phyloP scores from a whole-genome alignment of 2,329 filamentous ascomycete species.

The Cladosporium sp. region DNA sequence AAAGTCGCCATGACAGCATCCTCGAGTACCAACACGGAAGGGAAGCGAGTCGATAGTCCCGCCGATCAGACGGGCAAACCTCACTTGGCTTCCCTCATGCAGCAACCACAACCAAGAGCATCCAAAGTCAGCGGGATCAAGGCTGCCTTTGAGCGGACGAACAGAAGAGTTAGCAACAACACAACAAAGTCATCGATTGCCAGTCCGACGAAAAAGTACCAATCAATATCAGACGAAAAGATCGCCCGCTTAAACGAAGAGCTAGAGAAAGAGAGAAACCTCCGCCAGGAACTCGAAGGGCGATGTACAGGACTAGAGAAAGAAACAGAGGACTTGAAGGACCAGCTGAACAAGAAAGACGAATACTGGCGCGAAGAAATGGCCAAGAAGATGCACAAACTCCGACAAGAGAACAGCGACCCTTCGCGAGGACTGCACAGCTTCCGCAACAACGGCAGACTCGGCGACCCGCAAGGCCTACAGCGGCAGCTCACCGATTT shows the following conservation, averaged over 20 bases:
- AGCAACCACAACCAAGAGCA: not conserved
- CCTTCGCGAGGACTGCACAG: not conserved
- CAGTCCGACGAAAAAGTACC: conserved; percentile 3
- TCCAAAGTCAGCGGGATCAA: conserved; percentile 1
- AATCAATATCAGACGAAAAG: conserved; percentile 5
- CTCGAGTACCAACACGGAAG: not conserved
- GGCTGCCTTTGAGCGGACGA: conserved; percentile 5
- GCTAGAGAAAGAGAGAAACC: conserved; percentile 21
- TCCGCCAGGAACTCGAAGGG: conserved; percentile 18
- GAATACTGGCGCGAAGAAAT: conserved; percentile 15
- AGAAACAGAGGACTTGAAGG: conserved; percentile 13
- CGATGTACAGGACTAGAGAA: conserved; percentile 14
- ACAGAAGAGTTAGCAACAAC: not conserved
- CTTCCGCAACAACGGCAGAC: not conserved
- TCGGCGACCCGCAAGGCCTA: conserved; percentile 6
- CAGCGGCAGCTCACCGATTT: conserved; percentile 59
- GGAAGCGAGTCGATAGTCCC: not conserved
- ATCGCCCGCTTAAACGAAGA: conserved; percentile 19
- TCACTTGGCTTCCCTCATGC: not conserved
- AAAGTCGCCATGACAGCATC: not conserved
- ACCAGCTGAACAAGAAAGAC: conserved; percentile 14
- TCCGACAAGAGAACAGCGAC: not conserved
- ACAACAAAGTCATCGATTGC: not conserved
- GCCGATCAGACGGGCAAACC: not conserved
- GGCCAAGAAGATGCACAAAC: conserved; percentile 11